Evolutionary conservation across 129 eudicot genomes (phyloP), one percentile per base, ranked within the genome.

Genomic region (Logfia minima): DNA sequence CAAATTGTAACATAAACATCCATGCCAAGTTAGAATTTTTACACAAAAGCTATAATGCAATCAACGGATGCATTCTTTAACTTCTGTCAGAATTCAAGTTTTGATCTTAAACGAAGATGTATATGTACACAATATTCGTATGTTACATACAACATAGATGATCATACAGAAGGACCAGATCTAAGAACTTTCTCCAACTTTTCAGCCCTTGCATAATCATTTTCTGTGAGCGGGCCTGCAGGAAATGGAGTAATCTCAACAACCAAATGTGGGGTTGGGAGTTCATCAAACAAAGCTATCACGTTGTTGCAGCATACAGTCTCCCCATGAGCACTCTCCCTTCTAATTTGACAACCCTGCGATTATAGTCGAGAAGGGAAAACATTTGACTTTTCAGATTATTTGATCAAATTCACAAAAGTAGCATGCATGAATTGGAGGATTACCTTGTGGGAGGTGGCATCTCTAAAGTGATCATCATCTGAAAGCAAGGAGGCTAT

Each of bases 291-390:
- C 85, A 92, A 81, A 1, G 97, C 97, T 13, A 96, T 64, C 29
- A 92, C 97, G 48, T 92, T 92, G 84, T 92, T 92, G 77, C 97
- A 89, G 75, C 97, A 92, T 18, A 92, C 97, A 1, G 87, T 87
- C 78, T 92, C 97, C 45, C 97, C 97, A 72, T 92, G 97, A 82
- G 97, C 97, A 71, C 79, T 92, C 75, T 92, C 89, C 81, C 97
- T 87, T 84, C 97, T 84, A 62, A 92, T 87, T 79, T 92, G 97
- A 83, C 97, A 92, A 77, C 97, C 97, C 97, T 92, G 72, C 41
- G 77, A 67, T 14, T 48, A 71, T 26, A 70, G 66, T 6, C 58
- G 8, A 68, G 0, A 9, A 21, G 17, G 31, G 23, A 3, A 18
- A 55, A 69, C 28, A 13, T 53, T 19, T 11, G 4, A 59, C 43